Conservation (phyloP, 768 basidiomycete genomes). For the Naganishia vaughanmartiniae region DNA sequence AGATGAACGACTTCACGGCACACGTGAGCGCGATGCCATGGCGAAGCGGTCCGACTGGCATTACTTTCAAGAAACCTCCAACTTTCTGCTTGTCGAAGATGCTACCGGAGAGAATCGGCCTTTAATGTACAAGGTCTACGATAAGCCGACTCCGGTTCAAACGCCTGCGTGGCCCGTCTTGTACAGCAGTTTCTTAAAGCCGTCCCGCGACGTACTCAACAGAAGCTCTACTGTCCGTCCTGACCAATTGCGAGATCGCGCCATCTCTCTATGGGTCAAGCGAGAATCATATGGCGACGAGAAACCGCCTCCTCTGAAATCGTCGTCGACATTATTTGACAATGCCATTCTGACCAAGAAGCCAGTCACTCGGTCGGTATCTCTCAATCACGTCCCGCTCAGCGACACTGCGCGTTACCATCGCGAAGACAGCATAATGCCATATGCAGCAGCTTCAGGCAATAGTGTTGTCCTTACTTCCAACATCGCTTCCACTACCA, state of each 20-base stretch:
- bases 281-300: conserved; percentile 25
- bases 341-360: not conserved
- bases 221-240: conserved; percentile 24
- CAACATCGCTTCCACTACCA: conserved; percentile 67
- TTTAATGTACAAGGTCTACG: conserved; percentile 78
- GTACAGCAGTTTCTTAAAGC: conserved; percentile 53
- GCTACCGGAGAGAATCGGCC: conserved; percentile 77
- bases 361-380: conserved; percentile 15
- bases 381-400: conserved; percentile 24
- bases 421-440: conserved; percentile 29
- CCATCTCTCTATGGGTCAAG: conserved; percentile 43
- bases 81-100: conserved; percentile 90
- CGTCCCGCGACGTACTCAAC: conserved; percentile 11
- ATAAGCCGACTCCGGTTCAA: conserved; percentile 54
- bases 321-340: conserved; percentile 24
- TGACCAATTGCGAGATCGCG: conserved; percentile 42
- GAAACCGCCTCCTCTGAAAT: conserved; percentile 14
- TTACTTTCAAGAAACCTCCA: conserved; percentile 74
- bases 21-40: conserved; percentile 84
- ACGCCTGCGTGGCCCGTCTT: conserved; percentile 72
- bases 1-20: conserved; percentile 80
- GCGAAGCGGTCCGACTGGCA: conserved; percentile 81
- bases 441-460: conserved; percentile 73
- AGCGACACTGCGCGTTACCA: conserved; percentile 7
- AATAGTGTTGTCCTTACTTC: conserved; percentile 93